Evolutionary conservation across 1,139 yeast species (phyloP).

Genomic region (Wickerhamomyces sp.): DNA sequence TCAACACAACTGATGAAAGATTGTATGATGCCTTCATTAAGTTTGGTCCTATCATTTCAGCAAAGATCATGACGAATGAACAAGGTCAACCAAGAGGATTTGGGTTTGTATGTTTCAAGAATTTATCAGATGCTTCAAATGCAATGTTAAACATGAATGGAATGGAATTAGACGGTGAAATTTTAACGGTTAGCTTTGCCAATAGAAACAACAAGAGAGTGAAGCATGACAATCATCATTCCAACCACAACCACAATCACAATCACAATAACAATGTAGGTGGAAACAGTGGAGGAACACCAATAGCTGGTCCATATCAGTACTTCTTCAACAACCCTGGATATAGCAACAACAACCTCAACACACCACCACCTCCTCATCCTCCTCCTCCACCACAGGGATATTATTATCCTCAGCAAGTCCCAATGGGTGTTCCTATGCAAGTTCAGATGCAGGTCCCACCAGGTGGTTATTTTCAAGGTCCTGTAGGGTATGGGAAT

Average conservation of each 20-base stretch:
- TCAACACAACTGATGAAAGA: constrained; percentile 33
- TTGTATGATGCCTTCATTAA: constrained; percentile 27
- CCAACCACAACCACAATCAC: not conserved
- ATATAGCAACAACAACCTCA: not conserved
- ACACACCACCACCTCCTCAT: not conserved
- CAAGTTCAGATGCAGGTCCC: not conserved
- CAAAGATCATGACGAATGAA: constrained; percentile 42
- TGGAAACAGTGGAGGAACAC: too few species aligned
- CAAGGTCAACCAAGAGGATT: constrained; percentile 40
- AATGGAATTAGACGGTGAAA: constrained; percentile 24
- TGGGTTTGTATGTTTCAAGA: constrained; percentile 46
- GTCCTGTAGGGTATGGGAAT: not conserved
- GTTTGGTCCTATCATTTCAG: constrained; percentile 41
- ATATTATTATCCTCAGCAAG: not conserved
- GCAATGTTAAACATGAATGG: constrained; percentile 42
- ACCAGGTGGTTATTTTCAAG: not conserved
- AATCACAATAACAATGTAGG: too few species aligned
- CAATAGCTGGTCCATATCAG: too few species aligned
- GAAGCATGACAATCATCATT: not conserved
- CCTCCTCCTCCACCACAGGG: not conserved
- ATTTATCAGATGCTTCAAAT: constrained; percentile 41
- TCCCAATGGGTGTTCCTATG: not conserved
- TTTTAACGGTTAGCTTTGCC: constrained; percentile 33
- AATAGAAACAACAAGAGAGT: constrained; percentile 25
- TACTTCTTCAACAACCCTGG: not conserved